Percentiles rank a stretch among this genome's conserved stretches.
phyloP scores from a whole-genome alignment of 768 basidiomycete genomes.

The Mycena leptocephala region DNA sequence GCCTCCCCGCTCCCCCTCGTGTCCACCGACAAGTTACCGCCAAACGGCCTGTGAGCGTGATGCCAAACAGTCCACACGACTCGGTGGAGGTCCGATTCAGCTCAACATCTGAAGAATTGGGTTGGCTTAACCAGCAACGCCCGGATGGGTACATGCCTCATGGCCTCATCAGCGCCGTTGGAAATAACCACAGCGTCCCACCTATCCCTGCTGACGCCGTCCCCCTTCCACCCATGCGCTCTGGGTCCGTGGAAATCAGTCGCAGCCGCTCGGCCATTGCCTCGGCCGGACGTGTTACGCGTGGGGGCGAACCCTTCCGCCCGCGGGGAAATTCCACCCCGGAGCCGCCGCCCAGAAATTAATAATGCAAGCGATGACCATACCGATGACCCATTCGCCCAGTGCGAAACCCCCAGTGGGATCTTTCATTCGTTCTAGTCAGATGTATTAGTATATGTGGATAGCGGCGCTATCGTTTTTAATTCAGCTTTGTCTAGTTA shows the following conservation, averaged over 20 bases:
- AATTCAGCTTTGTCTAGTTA: constrained; percentile 6
- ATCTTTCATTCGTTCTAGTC: constrained; percentile 26
- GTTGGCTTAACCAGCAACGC: constrained; percentile 37
- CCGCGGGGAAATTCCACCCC: constrained; percentile 24
- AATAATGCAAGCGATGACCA: constrained; percentile 18
- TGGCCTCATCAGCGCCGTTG: constrained; percentile 36
- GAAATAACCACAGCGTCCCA: constrained; percentile 31
- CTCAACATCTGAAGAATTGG: constrained; percentile 2
- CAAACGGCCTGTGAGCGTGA: constrained; percentile 11
- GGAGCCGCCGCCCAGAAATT: constrained; percentile 19
- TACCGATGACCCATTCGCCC: constrained; percentile 11
- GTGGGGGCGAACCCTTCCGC: neutral
- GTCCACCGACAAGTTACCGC: constrained; percentile 16
- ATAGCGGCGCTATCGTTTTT: constrained; percentile 27
- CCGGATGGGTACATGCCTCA: constrained; percentile 42
- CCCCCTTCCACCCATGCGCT: neutral
- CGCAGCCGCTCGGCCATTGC: constrained; percentile 21
- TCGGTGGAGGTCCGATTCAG: constrained; percentile 31
- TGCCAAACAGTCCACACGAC: constrained; percentile 17
- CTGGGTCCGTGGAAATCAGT: constrained; percentile 13
- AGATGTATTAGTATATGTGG: constrained; percentile 24
- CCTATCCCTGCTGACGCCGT: constrained; percentile 4
- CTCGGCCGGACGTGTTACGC: neutral
- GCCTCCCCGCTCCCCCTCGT: constrained; percentile 59
- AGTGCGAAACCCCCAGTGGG: constrained; percentile 15